Evolutionary conservation across 805 yeast genomes (phyloP), one percentile per base, ranked within the genome.

Genomic region (Sugiyamaella americana): DNA sequence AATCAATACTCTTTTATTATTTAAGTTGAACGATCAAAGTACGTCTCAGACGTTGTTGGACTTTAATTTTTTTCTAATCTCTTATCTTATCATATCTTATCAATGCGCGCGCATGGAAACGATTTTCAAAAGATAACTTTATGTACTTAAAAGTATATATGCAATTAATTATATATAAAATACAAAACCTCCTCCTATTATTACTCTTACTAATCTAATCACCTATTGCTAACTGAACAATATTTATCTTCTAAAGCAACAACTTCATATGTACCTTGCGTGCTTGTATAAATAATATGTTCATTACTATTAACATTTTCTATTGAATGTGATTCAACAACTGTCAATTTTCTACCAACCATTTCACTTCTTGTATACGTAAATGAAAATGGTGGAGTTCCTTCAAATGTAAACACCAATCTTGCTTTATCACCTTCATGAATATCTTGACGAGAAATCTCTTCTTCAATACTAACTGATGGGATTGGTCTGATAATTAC

Each of bases 381-480:
- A 53, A 93, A 73, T 36, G 81, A 70, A 69, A 91, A 93, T 10
- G 99, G 99, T 8, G 98, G 95, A 0, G 80, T 76, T 13, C 98
- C 98, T 29, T 76, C 75, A 58, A 93, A 85, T 18, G 79, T 75
- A 66, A 93, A 91, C 1, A 75, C 75, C 41, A 93, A 79, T 60
- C 88, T 96, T 1, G 94, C 89, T 58, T 84, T 86, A 54, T 93
- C 98, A 40, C 98, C 98, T 61, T 87, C 95, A 58, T 88, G 95
- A 37, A 93, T 85, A 62, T 87, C 91, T 58, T 82, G 89, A 47
- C 82, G 77, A 16, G 77, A 69, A 47, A 79, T 82, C n/a, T 96
- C 95, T 57, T 82, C 85, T 17, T 30, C 30, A 13, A 91, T 80
- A 49, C 83, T 88, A 13, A 91, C 96, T 0, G 95, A 82, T 22